Percentiles rank a stretch among this genome's conserved stretches.
Evolutionary conservation across 2,329 filamentous ascomycete species (phyloP).

Genomic region (Reticulascus tulasneorum): DNA sequence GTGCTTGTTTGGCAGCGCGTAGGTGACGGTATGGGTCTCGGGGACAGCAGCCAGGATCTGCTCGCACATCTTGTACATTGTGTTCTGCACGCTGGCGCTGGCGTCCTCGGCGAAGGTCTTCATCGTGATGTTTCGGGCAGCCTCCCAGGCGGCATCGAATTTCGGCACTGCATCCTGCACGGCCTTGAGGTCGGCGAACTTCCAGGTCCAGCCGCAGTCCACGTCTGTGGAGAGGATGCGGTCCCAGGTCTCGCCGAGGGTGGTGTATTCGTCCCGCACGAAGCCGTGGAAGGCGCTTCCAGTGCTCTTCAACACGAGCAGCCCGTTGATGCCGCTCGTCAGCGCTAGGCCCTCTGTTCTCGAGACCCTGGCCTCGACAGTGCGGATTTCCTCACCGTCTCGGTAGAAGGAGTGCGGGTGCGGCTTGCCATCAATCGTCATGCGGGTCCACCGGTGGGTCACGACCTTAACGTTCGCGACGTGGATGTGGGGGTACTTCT

Average conservation of each 20-base stretch:
- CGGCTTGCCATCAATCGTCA: slow-evolving; percentile 79
- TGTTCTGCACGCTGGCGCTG: slow-evolving; percentile 90
- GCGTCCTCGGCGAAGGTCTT: slow-evolving; percentile 86
- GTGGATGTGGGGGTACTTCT: slow-evolving; percentile 84
- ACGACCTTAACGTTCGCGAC: slow-evolving; percentile 76
- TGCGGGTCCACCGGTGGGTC: slow-evolving; percentile 87
- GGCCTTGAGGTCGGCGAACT: slow-evolving; percentile 62
- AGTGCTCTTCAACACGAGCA: slow-evolving; percentile 93
- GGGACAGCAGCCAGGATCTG: slow-evolving; percentile 75
- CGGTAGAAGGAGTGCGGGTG: slow-evolving; percentile 95
- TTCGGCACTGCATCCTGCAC: slow-evolving; percentile 59
- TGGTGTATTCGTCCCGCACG: slow-evolving; percentile 89
- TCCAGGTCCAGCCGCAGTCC: slow-evolving; percentile 84
- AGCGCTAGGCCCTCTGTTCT: slow-evolving; percentile 69
- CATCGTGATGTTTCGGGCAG: slow-evolving; percentile 80
- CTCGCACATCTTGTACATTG: slow-evolving; percentile 98
- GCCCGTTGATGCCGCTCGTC: slow-evolving; percentile 71
- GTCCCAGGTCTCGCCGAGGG: slow-evolving; percentile 86
- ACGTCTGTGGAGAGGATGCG: slow-evolving; percentile 94
- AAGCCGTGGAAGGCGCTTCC: slow-evolving; percentile 96
- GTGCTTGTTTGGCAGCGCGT: slow-evolving; percentile 93
- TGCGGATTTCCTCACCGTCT: slow-evolving; percentile 83
- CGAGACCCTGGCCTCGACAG: slow-evolving; percentile 68
- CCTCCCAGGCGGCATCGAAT: slow-evolving; percentile 77
- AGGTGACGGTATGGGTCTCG: slow-evolving; percentile 68